Evolutionary conservation across 2,329 filamentous ascomycete genomes (phyloP).

Genomic region (Nigrograna mackinnonii): DNA sequence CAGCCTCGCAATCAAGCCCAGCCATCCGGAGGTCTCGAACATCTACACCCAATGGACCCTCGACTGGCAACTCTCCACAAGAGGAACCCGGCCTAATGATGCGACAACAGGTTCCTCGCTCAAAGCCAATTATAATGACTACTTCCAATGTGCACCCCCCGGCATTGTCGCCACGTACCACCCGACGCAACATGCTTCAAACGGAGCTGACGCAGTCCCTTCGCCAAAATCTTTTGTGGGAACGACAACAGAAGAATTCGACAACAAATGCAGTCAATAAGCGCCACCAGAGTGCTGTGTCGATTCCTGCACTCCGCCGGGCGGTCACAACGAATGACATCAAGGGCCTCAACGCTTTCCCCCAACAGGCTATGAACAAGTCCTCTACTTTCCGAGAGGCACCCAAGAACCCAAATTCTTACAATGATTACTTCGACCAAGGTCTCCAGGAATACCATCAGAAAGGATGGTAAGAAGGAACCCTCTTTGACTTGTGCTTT

Average conservation of each 20-base stretch:
- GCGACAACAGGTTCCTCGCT: conserved; percentile 62
- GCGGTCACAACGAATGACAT: conserved; percentile 73
- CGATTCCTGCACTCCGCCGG: conserved; percentile 34
- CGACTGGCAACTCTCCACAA: conserved; percentile 61
- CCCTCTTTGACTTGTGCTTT: conserved; percentile 2
- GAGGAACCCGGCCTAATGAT: conserved; percentile 61
- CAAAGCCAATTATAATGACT: conserved; percentile 80
- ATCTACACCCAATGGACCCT: conserved; percentile 71
- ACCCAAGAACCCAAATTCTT: conserved; percentile 70
- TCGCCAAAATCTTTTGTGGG: conserved; percentile 88
- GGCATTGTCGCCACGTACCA: conserved; percentile 87
- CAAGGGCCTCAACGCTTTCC: conserved; percentile 85
- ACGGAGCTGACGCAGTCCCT: conserved; percentile 94
- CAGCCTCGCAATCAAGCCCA: conserved; percentile 61
- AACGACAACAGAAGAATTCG: conserved; percentile 90
- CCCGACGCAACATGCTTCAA: conserved; percentile 91
- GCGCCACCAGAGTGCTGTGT: conserved; percentile 71
- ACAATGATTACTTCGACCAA: conserved; percentile 77
- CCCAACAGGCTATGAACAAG: conserved; percentile 45
- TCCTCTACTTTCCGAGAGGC: conserved; percentile 61
- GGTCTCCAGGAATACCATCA: conserved; percentile 84
- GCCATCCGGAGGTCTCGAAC: conserved; percentile 63
- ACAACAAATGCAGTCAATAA: conserved; percentile 88
- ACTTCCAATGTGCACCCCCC: conserved; percentile 71
- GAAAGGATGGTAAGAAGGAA: conserved; percentile 72